Evolutionary conservation across 1,139 yeast genomes (phyloP), one percentile per base, ranked within the genome.

Genomic region (Candida neerlandica): DNA sequence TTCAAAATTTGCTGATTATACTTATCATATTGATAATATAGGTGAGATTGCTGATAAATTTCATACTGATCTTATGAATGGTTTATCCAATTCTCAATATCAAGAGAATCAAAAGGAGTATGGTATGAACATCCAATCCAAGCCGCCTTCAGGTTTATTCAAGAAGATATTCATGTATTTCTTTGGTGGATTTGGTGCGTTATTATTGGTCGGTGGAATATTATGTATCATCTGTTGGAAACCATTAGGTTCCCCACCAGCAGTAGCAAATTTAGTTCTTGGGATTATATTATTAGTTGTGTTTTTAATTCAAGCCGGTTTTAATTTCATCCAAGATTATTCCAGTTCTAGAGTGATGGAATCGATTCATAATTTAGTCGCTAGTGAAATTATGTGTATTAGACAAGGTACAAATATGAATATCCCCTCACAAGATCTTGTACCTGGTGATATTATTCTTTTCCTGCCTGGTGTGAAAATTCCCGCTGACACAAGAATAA

Each of bases 161-260:
- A 67, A 59, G 55, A 73, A 67, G 55, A 48, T 73, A 3, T 64
- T 75, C 45, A 54, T 64, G 51, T 75, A 79, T 58, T 63, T 74
- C 47, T 79, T 79, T 63, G 81, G 82, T 48, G 83, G 84, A 2
- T 79, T 79, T 58, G 82, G 84, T 37, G 57, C 68, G 1, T 61
- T 80, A 44, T 64, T 80, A 43, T 60, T 77, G 52, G 60, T 65
- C 41, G 80, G 78, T 53, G 81, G 79, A 46, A 60, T 78, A n/a
- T 64, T 79, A 38, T 75, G 77, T 54, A 66, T 75, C 46, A 60
- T 80, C 39, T 64, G 75, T 34, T 80, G 82, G 80, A 77, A 75
- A 52, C 83, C 83, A 1, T 63, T 79, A 45, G 82, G 83, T 14
- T 62, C 74, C 33, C 83, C 83, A 19, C 83, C 84, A 2, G 71